Conservation (phyloP, 139 green algal genomes). For the Asterochloris sp. region DNA sequence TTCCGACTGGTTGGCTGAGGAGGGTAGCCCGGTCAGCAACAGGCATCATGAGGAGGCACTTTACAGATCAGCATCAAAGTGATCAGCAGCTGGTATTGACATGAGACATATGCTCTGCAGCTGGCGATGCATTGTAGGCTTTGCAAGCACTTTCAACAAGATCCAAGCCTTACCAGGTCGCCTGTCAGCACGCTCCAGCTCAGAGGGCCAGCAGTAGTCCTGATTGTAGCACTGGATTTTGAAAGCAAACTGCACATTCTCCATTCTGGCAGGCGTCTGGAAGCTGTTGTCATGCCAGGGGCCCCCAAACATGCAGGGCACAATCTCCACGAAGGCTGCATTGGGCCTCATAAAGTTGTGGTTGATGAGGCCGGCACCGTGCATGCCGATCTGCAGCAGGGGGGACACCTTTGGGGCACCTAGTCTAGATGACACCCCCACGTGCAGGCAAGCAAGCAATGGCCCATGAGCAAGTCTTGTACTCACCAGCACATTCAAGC, state of each 20-base stretch:
- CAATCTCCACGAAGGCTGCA: constrained; percentile 16
- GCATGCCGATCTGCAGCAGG: constrained; percentile 14
- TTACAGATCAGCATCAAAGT: too few relatives aligned
- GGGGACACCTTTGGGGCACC: background rate
- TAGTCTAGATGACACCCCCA: too few relatives aligned
- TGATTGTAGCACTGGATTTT: constrained; percentile 16
- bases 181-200: background rate
- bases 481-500: constrained; percentile 16
- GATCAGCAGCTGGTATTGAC: too few relatives aligned
- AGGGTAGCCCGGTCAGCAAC: too few relatives aligned
- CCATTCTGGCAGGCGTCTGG: background rate
- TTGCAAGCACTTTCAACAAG: too few relatives aligned
- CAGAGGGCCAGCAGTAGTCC: background rate
- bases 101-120: too few relatives aligned
- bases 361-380: constrained; percentile 19
- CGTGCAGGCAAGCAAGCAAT: too few relatives aligned
- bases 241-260: constrained; percentile 13
- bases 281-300: constrained; percentile 4
- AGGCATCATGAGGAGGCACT: too few relatives aligned
- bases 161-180: background rate
- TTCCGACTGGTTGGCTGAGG: too few relatives aligned
- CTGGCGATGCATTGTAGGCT: too few relatives aligned
- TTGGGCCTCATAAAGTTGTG: constrained; percentile 16
- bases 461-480: too few relatives aligned
- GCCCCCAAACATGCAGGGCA: constrained; percentile 16